Conservation (phyloP, 805 yeast genomes). For the Saccharomycopsis selenospora region DNA sequence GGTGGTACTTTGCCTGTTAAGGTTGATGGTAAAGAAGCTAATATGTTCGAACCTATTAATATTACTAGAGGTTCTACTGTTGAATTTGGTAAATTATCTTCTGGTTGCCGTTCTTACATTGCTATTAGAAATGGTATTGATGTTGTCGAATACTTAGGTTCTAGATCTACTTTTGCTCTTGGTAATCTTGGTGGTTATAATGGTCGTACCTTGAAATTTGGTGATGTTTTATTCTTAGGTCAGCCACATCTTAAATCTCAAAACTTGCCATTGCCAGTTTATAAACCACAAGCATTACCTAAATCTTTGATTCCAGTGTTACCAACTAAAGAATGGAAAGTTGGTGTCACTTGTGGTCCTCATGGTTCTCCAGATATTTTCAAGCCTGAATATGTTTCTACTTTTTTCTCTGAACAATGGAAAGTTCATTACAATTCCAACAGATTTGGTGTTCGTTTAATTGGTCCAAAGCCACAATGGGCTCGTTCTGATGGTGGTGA, state of each 20-base stretch:
- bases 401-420: constrained; percentile 76
- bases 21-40: constrained; percentile 4
- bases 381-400: constrained; percentile 60
- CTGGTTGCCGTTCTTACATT: constrained; percentile 86
- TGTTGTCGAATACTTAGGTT: constrained; percentile 88
- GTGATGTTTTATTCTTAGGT: constrained; percentile 85
- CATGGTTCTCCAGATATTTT: constrained; percentile 97
- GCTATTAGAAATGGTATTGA: constrained; percentile 92
- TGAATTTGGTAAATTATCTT: constrained; percentile 67
- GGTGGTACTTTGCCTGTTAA: constrained; percentile 71
- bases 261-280: constrained; percentile 63
- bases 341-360: constrained; percentile 95
- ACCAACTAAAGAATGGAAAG: constrained; percentile 55
- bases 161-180: constrained; percentile 83
- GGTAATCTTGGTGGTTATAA: constrained; percentile 82
- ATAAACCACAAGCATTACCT: constrained; percentile 42
- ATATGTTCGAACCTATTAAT: constrained; percentile 65
- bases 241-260: constrained; percentile 64
- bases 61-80: constrained; percentile 72
- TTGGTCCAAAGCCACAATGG: constrained; percentile 97
- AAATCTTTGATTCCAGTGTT: constrained; percentile 47
- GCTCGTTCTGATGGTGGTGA: constrained; percentile 96
- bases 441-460: constrained; percentile 89
- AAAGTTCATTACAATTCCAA: constrained; percentile 95
- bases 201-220: constrained; percentile 85